These are phyloP conservation scores for Flaveria linearis DNA, from an alignment of 129 eudicot species.

Conservation along the genomic window DNA sequence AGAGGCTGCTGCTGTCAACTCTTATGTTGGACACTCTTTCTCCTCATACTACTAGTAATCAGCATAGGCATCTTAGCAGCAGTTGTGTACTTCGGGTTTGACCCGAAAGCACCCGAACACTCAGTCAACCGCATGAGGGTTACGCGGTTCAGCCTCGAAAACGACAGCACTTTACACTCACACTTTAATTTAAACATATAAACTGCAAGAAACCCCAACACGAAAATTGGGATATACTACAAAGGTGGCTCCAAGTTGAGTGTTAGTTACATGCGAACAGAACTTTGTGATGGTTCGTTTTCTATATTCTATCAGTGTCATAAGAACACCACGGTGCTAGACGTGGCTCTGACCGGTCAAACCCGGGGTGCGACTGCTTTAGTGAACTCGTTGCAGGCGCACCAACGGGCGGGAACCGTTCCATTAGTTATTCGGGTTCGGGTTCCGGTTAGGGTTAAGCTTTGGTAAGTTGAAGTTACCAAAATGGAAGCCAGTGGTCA, in stretches of 20 bases:
- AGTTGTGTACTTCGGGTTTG: constrained; percentile 65
- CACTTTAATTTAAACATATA: constrained; percentile 71
- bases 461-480: constrained; percentile 73
- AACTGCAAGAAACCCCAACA: constrained; percentile 82
- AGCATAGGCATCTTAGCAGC: constrained; percentile 58
- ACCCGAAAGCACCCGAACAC: constrained; percentile 74
- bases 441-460: constrained; percentile 72
- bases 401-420: constrained; percentile 57
- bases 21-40: constrained; percentile 58
- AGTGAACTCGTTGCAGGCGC: constrained; percentile 38
- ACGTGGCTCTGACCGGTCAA: constrained; percentile 52
- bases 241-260: constrained; percentile 60
- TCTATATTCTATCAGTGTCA: constrained; percentile 92
- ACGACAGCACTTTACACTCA: constrained; percentile 58
- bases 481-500: constrained; percentile 68
- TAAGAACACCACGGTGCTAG: constrained; percentile 60
- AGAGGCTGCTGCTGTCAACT: constrained; percentile 46
- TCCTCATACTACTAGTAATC: constrained; percentile 42
- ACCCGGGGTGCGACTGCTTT: constrained; percentile 44
- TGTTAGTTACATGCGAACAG: constrained; percentile 51
- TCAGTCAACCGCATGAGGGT: constrained; percentile 63
- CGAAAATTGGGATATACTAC: constrained; percentile 76
- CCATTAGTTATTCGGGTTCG: constrained; percentile 56
- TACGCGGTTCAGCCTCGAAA: constrained; percentile 48
- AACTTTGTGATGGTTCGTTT: constrained; percentile 75